Evolutionary conservation across 192 early-diverging fungal species (phyloP).

Genomic region (Phlyctochytrium arcticum): DNA sequence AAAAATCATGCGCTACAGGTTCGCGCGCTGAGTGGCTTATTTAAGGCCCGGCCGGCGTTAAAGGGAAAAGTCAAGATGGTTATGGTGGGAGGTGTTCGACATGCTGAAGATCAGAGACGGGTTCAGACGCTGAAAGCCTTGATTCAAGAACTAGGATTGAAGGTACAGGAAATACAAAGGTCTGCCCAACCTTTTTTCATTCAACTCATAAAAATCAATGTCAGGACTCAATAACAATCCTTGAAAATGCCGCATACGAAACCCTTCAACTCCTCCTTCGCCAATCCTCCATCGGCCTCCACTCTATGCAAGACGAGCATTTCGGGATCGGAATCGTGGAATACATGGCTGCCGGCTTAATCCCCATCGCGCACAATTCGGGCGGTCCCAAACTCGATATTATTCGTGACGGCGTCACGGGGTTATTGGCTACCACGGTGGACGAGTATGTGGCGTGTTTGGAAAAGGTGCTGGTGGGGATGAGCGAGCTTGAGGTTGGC

Average conservation of each 20-base stretch:
- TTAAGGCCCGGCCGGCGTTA: slow-evolving; percentile 56
- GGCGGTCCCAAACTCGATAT: slow-evolving; percentile 87
- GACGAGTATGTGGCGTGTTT: slow-evolving; percentile 68
- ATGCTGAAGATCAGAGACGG: slow-evolving; percentile 69
- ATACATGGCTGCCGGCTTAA: slow-evolving; percentile 90
- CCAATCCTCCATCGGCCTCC: slow-evolving; percentile 71
- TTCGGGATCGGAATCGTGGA: slow-evolving; percentile 98
- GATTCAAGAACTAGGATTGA: slow-evolving; percentile 33
- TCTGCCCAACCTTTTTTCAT: no score
- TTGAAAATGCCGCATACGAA: slow-evolving; percentile 76
- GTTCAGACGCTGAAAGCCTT: slow-evolving; percentile 56
- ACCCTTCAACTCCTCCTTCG: slow-evolving; percentile 61
- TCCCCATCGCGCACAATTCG: slow-evolving; percentile 77
- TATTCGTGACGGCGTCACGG: slow-evolving; percentile 1
- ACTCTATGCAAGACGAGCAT: slow-evolving; percentile 98
- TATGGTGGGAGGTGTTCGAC: slow-evolving; percentile 82
- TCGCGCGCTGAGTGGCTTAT: slow-evolving; percentile 61
- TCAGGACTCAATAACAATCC: slow-evolving; percentile 69
- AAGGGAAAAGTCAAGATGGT: slow-evolving; percentile 50
- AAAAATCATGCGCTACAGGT: slow-evolving; percentile 89
- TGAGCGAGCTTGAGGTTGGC: slow-evolving; percentile 29
- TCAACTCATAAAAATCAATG: no score
- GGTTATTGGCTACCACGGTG: slow-evolving; percentile 35
- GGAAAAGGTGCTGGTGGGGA: slow-evolving; percentile 37
- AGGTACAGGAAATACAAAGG: no score